Evolutionary conservation across 495 filamentous ascomycete genomes (phyloP).

Genomic region (Xylaria nigripes): DNA sequence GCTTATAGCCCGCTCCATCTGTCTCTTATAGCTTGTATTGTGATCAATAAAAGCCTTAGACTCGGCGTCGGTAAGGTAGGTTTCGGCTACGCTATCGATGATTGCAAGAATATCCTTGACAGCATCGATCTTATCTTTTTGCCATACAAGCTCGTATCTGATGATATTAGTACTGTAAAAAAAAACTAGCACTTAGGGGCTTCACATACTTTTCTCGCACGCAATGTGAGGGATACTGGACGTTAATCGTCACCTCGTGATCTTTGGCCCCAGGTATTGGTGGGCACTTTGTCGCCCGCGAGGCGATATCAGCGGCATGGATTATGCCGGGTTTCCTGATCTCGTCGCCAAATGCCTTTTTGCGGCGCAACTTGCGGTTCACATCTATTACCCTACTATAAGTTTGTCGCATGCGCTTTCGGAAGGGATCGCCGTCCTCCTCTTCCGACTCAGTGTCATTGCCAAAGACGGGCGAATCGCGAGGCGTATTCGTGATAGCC

Average conservation of each 20-base stretch:
- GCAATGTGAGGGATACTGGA: constrained; percentile 68
- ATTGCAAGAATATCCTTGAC: constrained; percentile 76
- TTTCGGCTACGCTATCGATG: constrained; percentile 60
- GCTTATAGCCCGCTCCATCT: constrained; percentile 58
- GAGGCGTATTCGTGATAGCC: constrained; percentile 20
- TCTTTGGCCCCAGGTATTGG: constrained; percentile 37
- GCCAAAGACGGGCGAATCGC: constrained; percentile 25
- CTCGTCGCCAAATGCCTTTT: constrained; percentile 49
- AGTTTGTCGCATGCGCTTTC: constrained; percentile 24
- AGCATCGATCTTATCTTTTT: constrained; percentile 76
- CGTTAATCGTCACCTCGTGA: constrained; percentile 47
- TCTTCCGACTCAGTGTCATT: constrained; percentile 20
- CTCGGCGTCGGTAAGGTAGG: constrained; percentile 64
- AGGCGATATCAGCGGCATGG: constrained; percentile 61
- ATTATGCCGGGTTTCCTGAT: constrained; percentile 46
- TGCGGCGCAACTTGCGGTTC: constrained; percentile 51
- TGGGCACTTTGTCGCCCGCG: constrained; percentile 40
- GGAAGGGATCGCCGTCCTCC: constrained; percentile 18
- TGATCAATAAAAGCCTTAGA: constrained; percentile 62
- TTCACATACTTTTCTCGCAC: constrained; percentile 55
- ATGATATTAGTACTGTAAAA: constrained; percentile 14
- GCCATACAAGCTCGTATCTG: constrained; percentile 67
- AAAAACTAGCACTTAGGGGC: not conserved
- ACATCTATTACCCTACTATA: constrained; percentile 34
- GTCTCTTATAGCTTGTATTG: constrained; percentile 60